phyloP scores from a whole-genome alignment of 75 land plant species.

The Pinus albicaulis region DNA sequence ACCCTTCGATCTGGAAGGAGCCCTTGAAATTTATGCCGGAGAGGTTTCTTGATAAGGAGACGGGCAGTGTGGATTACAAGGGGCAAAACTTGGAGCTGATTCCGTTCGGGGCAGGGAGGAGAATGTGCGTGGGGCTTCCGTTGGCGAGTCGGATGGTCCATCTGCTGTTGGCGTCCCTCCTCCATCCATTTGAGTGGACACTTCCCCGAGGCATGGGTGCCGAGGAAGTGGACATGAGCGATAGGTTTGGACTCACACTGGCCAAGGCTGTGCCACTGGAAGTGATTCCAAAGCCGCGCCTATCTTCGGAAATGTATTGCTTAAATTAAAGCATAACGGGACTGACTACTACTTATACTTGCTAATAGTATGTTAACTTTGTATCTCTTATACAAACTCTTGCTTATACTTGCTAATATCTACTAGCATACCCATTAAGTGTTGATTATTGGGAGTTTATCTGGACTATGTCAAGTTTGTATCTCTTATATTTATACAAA shows the following conservation, averaged over 20 bases:
- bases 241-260: conserved; percentile 17
- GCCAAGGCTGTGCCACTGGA: not conserved
- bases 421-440: too few species aligned
- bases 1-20: conserved; percentile 18
- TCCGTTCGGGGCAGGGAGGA: conserved; percentile 17
- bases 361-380: too few species aligned
- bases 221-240: conserved; percentile 14
- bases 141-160: conserved; percentile 18
- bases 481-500: too few species aligned
- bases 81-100: conserved; percentile 16
- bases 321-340: too few species aligned
- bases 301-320: conserved; percentile 7
- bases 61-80: not conserved
- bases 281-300: not conserved
- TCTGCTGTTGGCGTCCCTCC: conserved; percentile 12
- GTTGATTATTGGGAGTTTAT: too few species aligned
- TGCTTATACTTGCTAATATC: too few species aligned
- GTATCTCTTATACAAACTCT: too few species aligned
- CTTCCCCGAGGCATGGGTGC: not conserved
- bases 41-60: conserved; percentile 10
- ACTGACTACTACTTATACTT: too few species aligned
- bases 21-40: conserved; percentile 20
- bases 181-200: conserved; percentile 16
- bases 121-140: conserved; percentile 16
- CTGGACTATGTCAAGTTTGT: too few species aligned